Evolutionary conservation across 768 basidiomycete species (phyloP), one percentile per base, ranked within the genome.

Genomic region (Mycena epipterygia): DNA sequence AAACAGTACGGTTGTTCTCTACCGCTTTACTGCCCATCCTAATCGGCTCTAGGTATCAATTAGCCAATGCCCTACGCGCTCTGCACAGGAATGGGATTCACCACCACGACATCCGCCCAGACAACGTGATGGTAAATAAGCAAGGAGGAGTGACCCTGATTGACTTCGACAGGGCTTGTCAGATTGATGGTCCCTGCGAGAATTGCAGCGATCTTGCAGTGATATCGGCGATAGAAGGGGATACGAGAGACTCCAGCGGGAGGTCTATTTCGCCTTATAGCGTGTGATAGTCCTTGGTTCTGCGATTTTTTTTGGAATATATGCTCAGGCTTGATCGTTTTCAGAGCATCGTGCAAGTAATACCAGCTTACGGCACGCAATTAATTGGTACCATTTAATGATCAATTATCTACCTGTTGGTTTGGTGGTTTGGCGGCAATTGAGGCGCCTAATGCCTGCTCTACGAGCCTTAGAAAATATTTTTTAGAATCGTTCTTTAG

Each of bases 281-380:
- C 21, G 29, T 55, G 53, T 55, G 30, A 55, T 55, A 51, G 49
- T 51, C 49, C 49, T 51, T 51, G 49, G 25, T 51, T 51, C 49
- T 51, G 49, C 35, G 35, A 37, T 37, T 37, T 37, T 37, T 37
- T 37, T 37, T 37, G 35, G 35, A 37, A 37, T 37, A 37, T 37
- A 37, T 37, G 35, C 35, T 37, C 35, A 37, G 35, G 35, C 35
- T 37, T 37, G 35, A 37, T 37, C 35, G 35, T 37, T 37, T 37
- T 37, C 35, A 37, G 35, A 37, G 35, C 35, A 37, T 37, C 35
- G 35, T 37, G 35, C 35, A 37, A 37, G 35, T 37, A 37, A 37
- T 37, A 37, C 35, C 35, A 37, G 35, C 35, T 37, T 37, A 37
- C 35, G 35, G 35, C 35, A 37, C 35, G 35, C 35, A 37, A 37